Evolutionary conservation across 2,329 filamentous ascomycete species (phyloP).

Genomic region (Aureobasidium mangrovei): DNA sequence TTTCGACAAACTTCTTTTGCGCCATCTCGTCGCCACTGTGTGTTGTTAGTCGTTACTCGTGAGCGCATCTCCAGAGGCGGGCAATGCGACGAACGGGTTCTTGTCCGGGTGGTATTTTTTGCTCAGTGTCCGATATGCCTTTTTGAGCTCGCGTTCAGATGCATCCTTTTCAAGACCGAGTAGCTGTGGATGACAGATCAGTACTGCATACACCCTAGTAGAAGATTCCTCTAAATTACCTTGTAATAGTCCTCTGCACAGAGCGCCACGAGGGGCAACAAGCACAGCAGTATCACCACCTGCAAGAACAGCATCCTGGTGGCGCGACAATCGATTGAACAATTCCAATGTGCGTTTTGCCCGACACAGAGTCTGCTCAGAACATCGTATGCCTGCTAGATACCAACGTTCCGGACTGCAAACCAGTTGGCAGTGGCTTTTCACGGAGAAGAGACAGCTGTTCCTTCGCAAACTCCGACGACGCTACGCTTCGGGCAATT

Average conservation of each 20-base stretch:
- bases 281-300: conserved; percentile 33
- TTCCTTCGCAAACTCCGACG: too few relatives aligned
- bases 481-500: too few relatives aligned
- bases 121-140: conserved; percentile 80
- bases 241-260: conserved; percentile 69
- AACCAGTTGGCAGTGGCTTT: too few relatives aligned
- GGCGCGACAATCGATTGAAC: background rate
- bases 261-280: conserved; percentile 36
- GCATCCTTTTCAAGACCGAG: conserved; percentile 73
- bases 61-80: background rate
- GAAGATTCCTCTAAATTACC: conserved; percentile 34
- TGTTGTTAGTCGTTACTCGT: background rate
- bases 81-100: conserved; percentile 63
- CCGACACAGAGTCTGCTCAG: too few relatives aligned
- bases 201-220: background rate
- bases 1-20: conserved; percentile 83
- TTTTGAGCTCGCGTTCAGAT: conserved; percentile 81
- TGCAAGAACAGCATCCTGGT: conserved; percentile 35
- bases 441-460: too few relatives aligned
- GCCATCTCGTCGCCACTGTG: conserved; percentile 66
- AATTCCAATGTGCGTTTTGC: too few relatives aligned
- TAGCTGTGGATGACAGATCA: conserved; percentile 44
- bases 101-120: conserved; percentile 98
- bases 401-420: too few relatives aligned
- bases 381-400: too few relatives aligned